Percentiles rank a stretch among this genome's conserved stretches.
Conservation (phyloP, 768 basidiomycete species). For the Xerocomellus chrysenteron region DNA sequence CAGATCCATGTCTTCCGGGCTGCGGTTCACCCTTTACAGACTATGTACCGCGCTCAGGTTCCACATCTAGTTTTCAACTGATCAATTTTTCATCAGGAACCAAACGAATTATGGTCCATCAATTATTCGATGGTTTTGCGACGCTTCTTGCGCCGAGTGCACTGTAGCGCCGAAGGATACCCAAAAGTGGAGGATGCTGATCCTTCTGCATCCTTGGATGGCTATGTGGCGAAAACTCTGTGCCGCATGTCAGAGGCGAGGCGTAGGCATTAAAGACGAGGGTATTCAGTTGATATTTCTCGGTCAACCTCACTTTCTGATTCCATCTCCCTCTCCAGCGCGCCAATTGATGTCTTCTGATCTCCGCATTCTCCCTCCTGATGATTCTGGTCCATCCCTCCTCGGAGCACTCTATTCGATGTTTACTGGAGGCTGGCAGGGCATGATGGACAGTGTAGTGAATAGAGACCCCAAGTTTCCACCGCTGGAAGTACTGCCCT, state of each 20-base stretch:
- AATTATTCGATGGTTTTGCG: background rate
- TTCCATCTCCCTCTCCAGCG: background rate
- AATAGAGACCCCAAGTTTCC: conserved; percentile 19
- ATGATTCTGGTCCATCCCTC: conserved; percentile 9
- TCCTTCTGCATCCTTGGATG: conserved; percentile 8
- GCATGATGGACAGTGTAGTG: conserved; percentile 3
- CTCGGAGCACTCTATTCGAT: conserved; percentile 8
- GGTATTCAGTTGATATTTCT: background rate
- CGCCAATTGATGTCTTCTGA: conserved; percentile 11
- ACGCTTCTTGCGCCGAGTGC: background rate
- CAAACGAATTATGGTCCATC: background rate
- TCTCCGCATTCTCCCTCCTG: conserved; percentile 21
- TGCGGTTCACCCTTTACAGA: background rate
- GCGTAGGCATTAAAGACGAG: conserved; percentile 3
- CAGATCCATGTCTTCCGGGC: background rate
- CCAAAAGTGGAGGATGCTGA: conserved; percentile 16
- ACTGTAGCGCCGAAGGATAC: background rate
- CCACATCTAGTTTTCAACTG: background rate
- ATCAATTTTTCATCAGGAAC: background rate
- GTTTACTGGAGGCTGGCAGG: conserved; percentile 15
- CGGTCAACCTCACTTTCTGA: background rate
- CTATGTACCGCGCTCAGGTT: no score
- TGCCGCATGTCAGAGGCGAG: conserved; percentile 21
- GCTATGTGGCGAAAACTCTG: background rate
- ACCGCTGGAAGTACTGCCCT: conserved; percentile 32